Percentiles rank a stretch among this genome's conserved stretches.
Evolutionary conservation across 352 stramenopile species (phyloP).

Genomic region (Phytophthora hybrid): DNA sequence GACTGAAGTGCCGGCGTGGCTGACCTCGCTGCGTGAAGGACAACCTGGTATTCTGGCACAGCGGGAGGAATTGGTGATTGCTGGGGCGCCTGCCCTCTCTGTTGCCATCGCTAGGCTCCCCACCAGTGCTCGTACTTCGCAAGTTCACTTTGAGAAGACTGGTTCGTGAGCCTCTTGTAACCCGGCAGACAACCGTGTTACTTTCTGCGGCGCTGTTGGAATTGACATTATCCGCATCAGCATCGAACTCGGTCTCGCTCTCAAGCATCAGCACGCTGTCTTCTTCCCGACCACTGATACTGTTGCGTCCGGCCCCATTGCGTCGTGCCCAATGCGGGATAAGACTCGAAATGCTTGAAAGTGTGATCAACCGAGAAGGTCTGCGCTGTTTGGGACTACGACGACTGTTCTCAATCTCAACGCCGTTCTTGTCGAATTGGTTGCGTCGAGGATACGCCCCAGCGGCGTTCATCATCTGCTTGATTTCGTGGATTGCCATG

Average conservation of each 20-base stretch:
- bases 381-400: conserved; percentile 17
- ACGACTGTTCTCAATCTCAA: conserved; percentile 30
- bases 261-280: conserved; percentile 41
- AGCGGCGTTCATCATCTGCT: conserved; percentile 61
- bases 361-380: conserved; percentile 43
- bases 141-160: conserved; percentile 48
- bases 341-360: conserved; percentile 45
- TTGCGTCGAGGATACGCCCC: conserved; percentile 44
- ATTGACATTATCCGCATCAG: conserved; percentile 10
- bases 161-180: conserved; percentile 35
- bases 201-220: conserved; percentile 19
- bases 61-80: conserved; percentile 25
- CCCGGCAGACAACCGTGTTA: conserved; percentile 42
- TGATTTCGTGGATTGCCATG: conserved; percentile 52
- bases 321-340: conserved; percentile 44
- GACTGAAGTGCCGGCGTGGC: conserved; percentile 28
- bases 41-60: conserved; percentile 28
- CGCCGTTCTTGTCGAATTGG: conserved; percentile 29
- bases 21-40: conserved; percentile 30
- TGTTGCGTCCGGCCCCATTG: conserved; percentile 45
- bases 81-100: neutral
- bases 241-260: conserved; percentile 26
- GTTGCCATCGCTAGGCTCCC: conserved; percentile 14
- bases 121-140: conserved; percentile 25
- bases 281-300: conserved; percentile 54